Evolutionary conservation across 495 filamentous ascomycete genomes (phyloP), one percentile per base, ranked within the genome.

Genomic region (Lentithecium fluviatile): DNA sequence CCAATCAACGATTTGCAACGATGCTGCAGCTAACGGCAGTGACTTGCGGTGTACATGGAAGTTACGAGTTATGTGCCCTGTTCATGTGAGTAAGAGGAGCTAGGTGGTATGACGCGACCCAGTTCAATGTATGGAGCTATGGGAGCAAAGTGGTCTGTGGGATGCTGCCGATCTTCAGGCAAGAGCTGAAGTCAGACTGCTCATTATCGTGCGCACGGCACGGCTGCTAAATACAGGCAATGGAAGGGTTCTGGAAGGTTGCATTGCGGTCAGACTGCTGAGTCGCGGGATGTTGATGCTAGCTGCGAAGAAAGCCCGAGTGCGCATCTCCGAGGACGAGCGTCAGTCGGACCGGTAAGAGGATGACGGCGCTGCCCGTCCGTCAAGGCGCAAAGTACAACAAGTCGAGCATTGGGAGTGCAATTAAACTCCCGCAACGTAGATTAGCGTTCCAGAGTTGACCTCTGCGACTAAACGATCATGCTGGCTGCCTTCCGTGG

Each of bases 171-270:
- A 13, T 43, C 40, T 43, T 4, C 15, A 3, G 19, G 19, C 15
- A 43, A n/a, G 40, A 43, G 40, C 19, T 20, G 40, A 32, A 32
- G 29, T 32, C 29, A 32, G 29, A 32, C 29, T 32, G 29, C 29
- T 32, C 10, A 32, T 4, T 4, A 32, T 43, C 15, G 40, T 4
- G 15, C 40, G 3, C 19, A 15, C 6, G 40, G 40, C 15, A 43
- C 40, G 40, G 40, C 40, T 43, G 40, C 40, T 43, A 20, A 43
- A 43, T 43, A 6, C 40, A 43, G 40, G 15, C 19, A 20, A 43
- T 43, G 40, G 40, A 43, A 43, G 40, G 19, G 13, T 43, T 43
- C 40, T 43, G 40, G 40, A 43, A 43, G 40, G 40, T 43, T 43
- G 40, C 40, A 43, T 43, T 43, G 40, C 3, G 3, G 40, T 43